A percentile compares a stretch with the other conserved stretches of the same genome.
Conservation (phyloP, 371 early-diverging fungal species). For the Gilbertella persicaria region DNA sequence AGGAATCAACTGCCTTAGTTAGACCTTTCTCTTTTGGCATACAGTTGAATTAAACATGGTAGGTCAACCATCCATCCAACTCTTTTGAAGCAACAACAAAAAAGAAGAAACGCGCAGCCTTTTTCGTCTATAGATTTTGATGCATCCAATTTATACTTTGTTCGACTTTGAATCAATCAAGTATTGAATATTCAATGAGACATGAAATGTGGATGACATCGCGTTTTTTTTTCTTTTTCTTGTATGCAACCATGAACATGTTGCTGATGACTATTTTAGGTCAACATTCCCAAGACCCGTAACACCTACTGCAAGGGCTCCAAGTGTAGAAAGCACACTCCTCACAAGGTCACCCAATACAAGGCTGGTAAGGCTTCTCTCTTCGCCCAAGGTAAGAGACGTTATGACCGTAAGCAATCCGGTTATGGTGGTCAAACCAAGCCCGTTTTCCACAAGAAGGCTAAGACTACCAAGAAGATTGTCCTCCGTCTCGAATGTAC, state of each 20-base stretch:
- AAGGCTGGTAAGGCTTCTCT: slow-evolving; percentile 99
- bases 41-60: slow-evolving; percentile 27
- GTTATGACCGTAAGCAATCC: slow-evolving; percentile 76
- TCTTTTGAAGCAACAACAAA: neutral
- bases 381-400: slow-evolving; percentile 92
- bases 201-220: no score
- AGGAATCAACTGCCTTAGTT: neutral
- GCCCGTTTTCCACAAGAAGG: slow-evolving; percentile 95
- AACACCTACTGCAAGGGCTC: slow-evolving; percentile 97
- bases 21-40: slow-evolving; percentile 27
- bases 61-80: slow-evolving; percentile 6
- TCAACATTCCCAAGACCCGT: slow-evolving; percentile 96
- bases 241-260: no score
- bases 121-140: no score
- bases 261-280: no score
- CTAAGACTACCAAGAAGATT: slow-evolving; percentile 99
- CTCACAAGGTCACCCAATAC: slow-evolving; percentile 99
- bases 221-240: no score
- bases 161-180: no score
- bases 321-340: slow-evolving; percentile 97
- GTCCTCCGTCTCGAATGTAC: slow-evolving; percentile 99
- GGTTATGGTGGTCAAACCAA: slow-evolving; percentile 99
- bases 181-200: no score
- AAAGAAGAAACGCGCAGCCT: neutral
- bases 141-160: no score